phyloP scores from a whole-genome alignment of 495 filamentous ascomycete genomes.

The Xylaria sp. region DNA sequence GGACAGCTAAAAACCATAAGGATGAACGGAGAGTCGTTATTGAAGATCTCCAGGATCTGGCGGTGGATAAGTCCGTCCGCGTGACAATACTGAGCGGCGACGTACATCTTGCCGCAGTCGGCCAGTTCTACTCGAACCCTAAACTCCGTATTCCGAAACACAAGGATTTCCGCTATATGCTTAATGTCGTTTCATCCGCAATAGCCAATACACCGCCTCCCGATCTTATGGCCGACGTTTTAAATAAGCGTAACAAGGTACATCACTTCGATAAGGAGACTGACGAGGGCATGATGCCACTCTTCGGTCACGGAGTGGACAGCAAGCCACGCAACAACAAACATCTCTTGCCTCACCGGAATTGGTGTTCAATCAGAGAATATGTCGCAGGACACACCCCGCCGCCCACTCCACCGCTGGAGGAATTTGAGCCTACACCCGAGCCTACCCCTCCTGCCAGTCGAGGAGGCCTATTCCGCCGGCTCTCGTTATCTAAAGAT shows the following conservation, averaged over 20 bases:
- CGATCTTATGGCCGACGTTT: conserved; percentile 84
- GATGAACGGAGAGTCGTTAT: conserved; percentile 84
- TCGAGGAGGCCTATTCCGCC: conserved; percentile 43
- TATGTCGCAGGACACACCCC: conserved; percentile 82
- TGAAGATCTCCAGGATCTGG: conserved; percentile 87
- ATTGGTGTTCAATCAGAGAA: conserved; percentile 88
- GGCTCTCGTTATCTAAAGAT: conserved; percentile 46
- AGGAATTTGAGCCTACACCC: conserved; percentile 48
- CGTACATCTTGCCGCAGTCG: conserved; percentile 90
- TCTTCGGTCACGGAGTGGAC: conserved; percentile 88
- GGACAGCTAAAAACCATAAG: conserved; percentile 96
- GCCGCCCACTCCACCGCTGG: conserved; percentile 63
- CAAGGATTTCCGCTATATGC: conserved; percentile 92
- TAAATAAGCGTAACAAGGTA: conserved; percentile 92
- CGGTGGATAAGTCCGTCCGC: conserved; percentile 88
- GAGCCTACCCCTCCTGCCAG: conserved; percentile 39
- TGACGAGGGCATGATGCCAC: conserved; percentile 93
- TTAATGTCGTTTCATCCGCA: conserved; percentile 84
- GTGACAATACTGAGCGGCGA: conserved; percentile 90
- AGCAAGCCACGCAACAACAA: conserved; percentile 90
- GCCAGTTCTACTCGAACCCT: conserved; percentile 92
- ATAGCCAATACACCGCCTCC: conserved; percentile 88
- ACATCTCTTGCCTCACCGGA: conserved; percentile 84
- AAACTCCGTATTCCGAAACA: conserved; percentile 79
- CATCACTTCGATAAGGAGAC: conserved; percentile 87